phyloP scores from a whole-genome alignment of 495 filamentous ascomycete species.

The Annulohypoxylon maeteangense region DNA sequence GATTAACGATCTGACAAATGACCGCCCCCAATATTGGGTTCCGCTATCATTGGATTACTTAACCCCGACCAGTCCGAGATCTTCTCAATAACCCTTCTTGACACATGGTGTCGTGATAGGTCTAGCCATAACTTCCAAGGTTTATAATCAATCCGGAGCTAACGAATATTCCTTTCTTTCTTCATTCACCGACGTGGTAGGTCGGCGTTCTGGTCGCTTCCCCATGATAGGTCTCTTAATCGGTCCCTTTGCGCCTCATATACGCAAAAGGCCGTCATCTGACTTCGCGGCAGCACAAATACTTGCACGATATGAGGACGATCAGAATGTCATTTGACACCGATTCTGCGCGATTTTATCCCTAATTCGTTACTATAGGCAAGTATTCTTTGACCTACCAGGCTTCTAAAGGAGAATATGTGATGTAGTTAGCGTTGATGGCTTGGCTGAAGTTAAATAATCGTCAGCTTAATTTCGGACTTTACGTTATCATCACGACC shows the following conservation, averaged over 20 bases:
- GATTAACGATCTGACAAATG: constrained; percentile 25
- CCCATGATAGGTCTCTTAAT: constrained; percentile 23
- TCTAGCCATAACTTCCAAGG: neutral
- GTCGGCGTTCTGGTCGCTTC: constrained; percentile 3
- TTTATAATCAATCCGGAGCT: constrained; percentile 4
- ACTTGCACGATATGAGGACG: constrained; percentile 17
- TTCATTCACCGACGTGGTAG: constrained; percentile 6
- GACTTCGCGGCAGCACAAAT: constrained; percentile 13
- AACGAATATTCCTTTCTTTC: neutral
- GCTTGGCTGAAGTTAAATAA: constrained; percentile 26
- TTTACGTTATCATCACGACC: constrained; percentile 1
- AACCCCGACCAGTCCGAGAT: constrained; percentile 28
- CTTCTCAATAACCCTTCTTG: neutral
- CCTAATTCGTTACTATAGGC: neutral
- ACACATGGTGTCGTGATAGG: constrained; percentile 9
- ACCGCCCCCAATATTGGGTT: constrained; percentile 2
- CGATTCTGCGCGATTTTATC: neutral
- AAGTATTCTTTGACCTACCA: neutral
- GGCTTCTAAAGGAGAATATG: neutral
- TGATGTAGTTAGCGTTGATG: constrained; percentile 12
- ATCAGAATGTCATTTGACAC: constrained; percentile 17
- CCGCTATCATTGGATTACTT: constrained; percentile 9
- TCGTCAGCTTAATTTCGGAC: constrained; percentile 13
- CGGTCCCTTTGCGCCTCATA: constrained; percentile 24
- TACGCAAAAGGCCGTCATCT: constrained; percentile 21